Evolutionary conservation across 2,329 filamentous ascomycete species (phyloP).

Genomic region (Moelleriella libera): DNA sequence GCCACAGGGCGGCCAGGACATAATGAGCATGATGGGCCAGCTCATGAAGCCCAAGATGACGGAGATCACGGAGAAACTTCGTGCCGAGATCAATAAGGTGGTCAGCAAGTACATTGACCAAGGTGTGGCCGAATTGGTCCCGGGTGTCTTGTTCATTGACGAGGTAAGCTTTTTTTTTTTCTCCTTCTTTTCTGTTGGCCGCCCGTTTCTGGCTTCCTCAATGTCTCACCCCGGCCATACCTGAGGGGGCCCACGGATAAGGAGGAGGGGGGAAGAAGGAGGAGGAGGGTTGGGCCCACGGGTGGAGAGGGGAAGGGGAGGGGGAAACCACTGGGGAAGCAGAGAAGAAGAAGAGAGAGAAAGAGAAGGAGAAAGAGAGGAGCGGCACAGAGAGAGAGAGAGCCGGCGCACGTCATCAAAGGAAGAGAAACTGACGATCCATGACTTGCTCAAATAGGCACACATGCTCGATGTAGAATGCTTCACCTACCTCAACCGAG

Average conservation of each 20-base stretch:
- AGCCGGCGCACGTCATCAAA: not conserved
- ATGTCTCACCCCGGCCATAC: not conserved
- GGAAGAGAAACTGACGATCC: slow-evolving; percentile 2
- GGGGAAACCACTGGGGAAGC: not conserved
- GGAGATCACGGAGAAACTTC: slow-evolving; percentile 95
- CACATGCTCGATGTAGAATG: slow-evolving; percentile 99
- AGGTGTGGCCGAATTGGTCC: slow-evolving; percentile 93
- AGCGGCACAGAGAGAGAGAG: no score
- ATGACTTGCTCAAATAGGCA: slow-evolving; percentile 39
- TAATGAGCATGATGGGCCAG: slow-evolving; percentile 99
- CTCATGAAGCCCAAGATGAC: slow-evolving; percentile 99
- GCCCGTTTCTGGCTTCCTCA: not conserved
- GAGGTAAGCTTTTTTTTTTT: slow-evolving; percentile 46
- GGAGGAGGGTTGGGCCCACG: no score
- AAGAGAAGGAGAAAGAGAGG: no score
- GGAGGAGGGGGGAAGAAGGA: not conserved
- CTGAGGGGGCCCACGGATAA: not conserved
- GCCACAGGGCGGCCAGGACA: slow-evolving; percentile 93
- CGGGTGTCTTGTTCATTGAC: slow-evolving; percentile 95
- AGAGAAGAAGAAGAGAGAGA: no score
- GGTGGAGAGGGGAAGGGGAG: not conserved
- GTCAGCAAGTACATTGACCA: slow-evolving; percentile 99
- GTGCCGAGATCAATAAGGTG: slow-evolving; percentile 95
- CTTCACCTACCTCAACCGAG: slow-evolving; percentile 97
- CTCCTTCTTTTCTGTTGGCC: slow-evolving; percentile 2